Percentiles rank a stretch among this genome's conserved stretches.
Evolutionary conservation across 1,139 yeast species (phyloP).

Genomic region (Petasospora fabianii): DNA sequence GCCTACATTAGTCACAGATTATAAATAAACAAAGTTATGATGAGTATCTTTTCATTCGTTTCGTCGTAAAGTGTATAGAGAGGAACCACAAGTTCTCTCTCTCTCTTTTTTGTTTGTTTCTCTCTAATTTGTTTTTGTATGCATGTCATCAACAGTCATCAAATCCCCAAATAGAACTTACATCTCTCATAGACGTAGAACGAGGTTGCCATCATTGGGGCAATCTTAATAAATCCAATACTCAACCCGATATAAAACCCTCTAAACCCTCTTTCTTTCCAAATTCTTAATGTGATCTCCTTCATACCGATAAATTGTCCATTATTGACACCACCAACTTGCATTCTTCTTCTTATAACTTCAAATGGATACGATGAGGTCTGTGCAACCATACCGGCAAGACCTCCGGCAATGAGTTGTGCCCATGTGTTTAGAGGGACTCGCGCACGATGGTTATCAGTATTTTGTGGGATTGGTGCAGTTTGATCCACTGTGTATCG

Average conservation of each 20-base stretch:
- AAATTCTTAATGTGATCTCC: conserved; percentile 45
- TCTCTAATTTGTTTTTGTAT: too few relatives aligned
- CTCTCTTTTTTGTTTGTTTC: too few relatives aligned
- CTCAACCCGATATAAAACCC: conserved; percentile 94
- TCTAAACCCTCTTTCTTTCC: conserved; percentile 66
- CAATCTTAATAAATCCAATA: conserved; percentile 90
- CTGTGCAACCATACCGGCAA: conserved; percentile 92
- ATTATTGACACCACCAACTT: conserved; percentile 82
- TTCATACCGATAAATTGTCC: conserved; percentile 54
- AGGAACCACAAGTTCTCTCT: too few relatives aligned
- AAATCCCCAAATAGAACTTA: conserved; percentile 58
- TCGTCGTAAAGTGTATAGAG: too few relatives aligned
- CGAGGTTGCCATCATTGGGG: conserved; percentile 97
- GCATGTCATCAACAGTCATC: background rate
- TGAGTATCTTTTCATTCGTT: too few relatives aligned
- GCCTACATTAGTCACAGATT: too few relatives aligned
- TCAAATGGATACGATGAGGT: conserved; percentile 98
- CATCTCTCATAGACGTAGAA: conserved; percentile 90
- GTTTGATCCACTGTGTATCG: conserved; percentile 48
- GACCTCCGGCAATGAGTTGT: conserved; percentile 88
- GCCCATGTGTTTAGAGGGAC: conserved; percentile 85
- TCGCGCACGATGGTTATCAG: conserved; percentile 28
- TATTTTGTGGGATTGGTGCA: conserved; percentile 4
- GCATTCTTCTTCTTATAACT: conserved; percentile 91
- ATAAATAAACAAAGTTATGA: too few relatives aligned